Percentiles rank a stretch among this genome's conserved stretches.
These are phyloP conservation scores for Dioscorea zingiberensis DNA, from an alignment of 106 monocot species.

Conservation along the genomic window DNA sequence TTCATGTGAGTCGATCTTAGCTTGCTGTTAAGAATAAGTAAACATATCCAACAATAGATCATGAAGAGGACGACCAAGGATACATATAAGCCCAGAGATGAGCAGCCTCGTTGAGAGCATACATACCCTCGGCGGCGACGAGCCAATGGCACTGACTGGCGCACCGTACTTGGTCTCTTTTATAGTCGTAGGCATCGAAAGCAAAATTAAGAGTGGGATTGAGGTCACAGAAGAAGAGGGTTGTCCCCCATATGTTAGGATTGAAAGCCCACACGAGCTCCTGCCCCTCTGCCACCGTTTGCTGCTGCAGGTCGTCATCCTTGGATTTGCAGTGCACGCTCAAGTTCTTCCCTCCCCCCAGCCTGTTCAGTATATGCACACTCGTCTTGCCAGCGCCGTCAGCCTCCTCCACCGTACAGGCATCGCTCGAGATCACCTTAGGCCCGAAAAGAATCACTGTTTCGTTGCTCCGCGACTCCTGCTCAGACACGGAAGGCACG, in stretches of 20 bases:
- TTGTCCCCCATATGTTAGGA: background rate
- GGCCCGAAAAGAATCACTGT: too few species aligned
- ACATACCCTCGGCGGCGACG: background rate
- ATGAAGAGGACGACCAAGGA: too few species aligned
- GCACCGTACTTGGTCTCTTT: background rate
- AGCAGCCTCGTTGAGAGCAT: background rate
- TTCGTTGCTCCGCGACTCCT: too few species aligned
- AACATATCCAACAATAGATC: too few species aligned
- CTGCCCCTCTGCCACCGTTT: background rate
- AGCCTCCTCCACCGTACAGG: too few species aligned
- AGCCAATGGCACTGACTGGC: background rate
- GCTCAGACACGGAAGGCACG: too few species aligned
- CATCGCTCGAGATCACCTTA: too few species aligned
- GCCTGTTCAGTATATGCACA: slow-evolving; percentile 1
- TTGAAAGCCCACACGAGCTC: background rate
- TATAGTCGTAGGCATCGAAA: slow-evolving; percentile 1
- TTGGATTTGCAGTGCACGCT: slow-evolving; percentile 8
- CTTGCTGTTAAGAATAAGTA: too few species aligned
- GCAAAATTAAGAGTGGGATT: too few species aligned
- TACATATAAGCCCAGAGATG: too few species aligned
- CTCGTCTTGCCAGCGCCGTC: too few species aligned
- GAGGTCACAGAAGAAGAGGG: slow-evolving; percentile 9
- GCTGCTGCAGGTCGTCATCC: background rate
- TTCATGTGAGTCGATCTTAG: too few species aligned
- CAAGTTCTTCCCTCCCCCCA: background rate